Conservation (phyloP, 1,284 basidiomycete species). For the Malassezia arunalokei region DNA sequence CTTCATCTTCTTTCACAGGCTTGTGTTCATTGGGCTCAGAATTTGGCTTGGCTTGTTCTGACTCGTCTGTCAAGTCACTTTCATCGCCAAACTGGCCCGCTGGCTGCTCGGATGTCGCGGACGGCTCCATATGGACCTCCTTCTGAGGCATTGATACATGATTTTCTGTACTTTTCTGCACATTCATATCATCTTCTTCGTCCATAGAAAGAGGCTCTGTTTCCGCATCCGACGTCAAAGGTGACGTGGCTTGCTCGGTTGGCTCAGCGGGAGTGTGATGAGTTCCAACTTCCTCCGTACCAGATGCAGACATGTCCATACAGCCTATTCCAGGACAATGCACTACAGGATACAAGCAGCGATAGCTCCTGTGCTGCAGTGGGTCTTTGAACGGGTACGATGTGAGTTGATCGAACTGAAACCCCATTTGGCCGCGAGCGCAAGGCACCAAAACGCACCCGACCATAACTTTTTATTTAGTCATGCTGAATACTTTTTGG, state of each 20-base stretch:
- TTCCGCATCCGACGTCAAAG: slow-evolving; percentile 30
- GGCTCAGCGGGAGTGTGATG: neutral
- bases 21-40: neutral
- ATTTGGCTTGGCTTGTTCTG: neutral
- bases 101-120: neutral
- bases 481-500: no score
- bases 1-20: neutral
- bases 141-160: neutral
- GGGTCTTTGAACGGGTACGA: no score
- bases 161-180: neutral
- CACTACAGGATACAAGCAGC: no score
- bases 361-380: no score
- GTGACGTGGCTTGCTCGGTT: slow-evolving; percentile 3
- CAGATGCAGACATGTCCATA: neutral
- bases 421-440: no score
- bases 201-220: slow-evolving; percentile 39
- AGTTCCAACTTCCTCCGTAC: neutral
- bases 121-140: neutral
- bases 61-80: slow-evolving; percentile 4
- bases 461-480: no score
- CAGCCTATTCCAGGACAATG: no score
- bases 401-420: no score
- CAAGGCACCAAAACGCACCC: no score
- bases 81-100: neutral
- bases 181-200: slow-evolving; percentile 11